A percentile compares a stretch with the other conserved stretches of the same genome.
phyloP scores from a whole-genome alignment of 331 rosid genomes.

The Arachis monticola region DNA sequence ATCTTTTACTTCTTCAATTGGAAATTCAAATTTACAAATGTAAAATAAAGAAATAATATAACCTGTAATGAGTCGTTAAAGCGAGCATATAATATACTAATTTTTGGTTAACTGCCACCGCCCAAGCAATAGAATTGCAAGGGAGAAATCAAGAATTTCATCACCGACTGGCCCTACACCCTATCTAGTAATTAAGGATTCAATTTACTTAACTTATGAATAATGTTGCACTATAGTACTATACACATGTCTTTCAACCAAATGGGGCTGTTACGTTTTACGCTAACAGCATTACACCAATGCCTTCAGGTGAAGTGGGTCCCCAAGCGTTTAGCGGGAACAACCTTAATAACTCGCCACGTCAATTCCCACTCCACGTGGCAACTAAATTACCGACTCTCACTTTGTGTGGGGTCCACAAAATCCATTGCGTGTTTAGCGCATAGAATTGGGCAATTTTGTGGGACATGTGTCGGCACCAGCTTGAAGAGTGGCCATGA shows the following conservation, averaged over 20 bases:
- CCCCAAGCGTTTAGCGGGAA: not conserved
- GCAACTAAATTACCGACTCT: slow-evolving; percentile 1
- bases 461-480: slow-evolving; percentile 35
- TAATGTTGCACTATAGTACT: not conserved
- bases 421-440: slow-evolving; percentile 46
- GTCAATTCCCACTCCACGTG: slow-evolving; percentile 23
- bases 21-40: not conserved
- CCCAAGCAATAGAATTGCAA: not conserved
- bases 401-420: slow-evolving; percentile 32
- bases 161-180: slow-evolving; percentile 42
- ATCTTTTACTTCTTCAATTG: not conserved
- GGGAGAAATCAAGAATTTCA: not conserved
- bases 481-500: not conserved
- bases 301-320: not conserved
- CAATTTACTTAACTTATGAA: not conserved
- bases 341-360: not conserved
- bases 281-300: not conserved
- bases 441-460: not conserved
- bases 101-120: slow-evolving; percentile 46
- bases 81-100: slow-evolving; percentile 5
- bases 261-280: slow-evolving; percentile 22
- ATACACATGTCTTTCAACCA: slow-evolving; percentile 39
- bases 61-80: slow-evolving; percentile 2
- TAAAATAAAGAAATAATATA: not conserved
- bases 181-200: not conserved